These are phyloP conservation scores for Larix sibirica DNA, from an alignment of 83 land plant species.

Conservation along the genomic window DNA sequence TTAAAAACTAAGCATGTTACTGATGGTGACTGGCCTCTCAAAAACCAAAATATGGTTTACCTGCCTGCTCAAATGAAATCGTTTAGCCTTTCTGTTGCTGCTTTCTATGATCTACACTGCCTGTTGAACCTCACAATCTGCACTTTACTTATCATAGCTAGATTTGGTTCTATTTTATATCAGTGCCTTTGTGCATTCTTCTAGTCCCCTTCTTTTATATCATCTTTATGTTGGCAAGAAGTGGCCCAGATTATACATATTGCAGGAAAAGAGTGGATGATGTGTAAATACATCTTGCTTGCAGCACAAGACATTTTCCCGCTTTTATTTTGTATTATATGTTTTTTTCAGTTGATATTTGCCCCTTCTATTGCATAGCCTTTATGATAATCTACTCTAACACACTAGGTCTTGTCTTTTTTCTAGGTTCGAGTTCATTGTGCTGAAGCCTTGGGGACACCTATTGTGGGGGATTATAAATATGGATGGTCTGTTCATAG, in stretches of 20 bases:
- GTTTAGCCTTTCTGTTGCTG: neutral
- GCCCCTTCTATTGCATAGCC: too few relatives aligned
- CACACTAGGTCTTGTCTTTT: neutral
- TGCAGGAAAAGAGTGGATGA: neutral
- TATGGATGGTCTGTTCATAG: constrained; percentile 84
- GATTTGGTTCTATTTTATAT: neutral
- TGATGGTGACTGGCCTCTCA: too few relatives aligned
- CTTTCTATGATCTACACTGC: neutral
- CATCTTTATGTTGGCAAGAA: neutral
- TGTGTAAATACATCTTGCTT: too few relatives aligned
- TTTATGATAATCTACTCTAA: constrained; percentile 3
- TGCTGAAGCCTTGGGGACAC: constrained; percentile 90
- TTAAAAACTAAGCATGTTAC: neutral
- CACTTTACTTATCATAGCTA: neutral
- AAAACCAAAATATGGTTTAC: neutral
- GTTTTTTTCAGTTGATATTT: too few relatives aligned
- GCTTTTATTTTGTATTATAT: too few relatives aligned
- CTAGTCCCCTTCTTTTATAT: neutral
- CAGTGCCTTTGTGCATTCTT: too few relatives aligned
- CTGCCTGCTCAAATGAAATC: neutral
- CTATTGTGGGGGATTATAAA: constrained; percentile 92
- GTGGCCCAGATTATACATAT: neutral
- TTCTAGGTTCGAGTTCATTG: constrained; percentile 92
- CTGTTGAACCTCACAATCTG: neutral
- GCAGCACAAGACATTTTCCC: too few relatives aligned